A percentile compares a stretch with the other conserved stretches of the same genome.
Evolutionary conservation across 345 rosid species (phyloP).

Genomic region (Pistacia atlantica): DNA sequence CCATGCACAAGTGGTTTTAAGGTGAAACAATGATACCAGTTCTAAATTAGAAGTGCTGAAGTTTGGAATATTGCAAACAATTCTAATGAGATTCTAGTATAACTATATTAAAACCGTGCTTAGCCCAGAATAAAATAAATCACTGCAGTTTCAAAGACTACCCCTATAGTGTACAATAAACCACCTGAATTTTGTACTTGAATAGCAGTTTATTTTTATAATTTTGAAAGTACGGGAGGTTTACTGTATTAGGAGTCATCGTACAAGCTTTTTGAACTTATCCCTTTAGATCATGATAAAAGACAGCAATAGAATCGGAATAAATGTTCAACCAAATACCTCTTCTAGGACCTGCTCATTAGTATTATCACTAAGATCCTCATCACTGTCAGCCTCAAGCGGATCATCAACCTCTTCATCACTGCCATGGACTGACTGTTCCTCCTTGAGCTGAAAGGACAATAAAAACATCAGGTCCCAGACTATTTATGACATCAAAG

Average conservation of each 20-base stretch:
- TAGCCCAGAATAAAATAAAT: too few relatives aligned
- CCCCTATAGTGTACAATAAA: too few relatives aligned
- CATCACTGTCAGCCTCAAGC: slow-evolving; percentile 82
- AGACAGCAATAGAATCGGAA: background rate
- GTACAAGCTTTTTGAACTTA: too few relatives aligned
- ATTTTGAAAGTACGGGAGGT: too few relatives aligned
- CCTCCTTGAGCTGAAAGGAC: slow-evolving; percentile 74
- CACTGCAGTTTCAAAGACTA: too few relatives aligned
- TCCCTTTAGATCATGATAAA: background rate
- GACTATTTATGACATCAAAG: background rate
- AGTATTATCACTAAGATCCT: slow-evolving; percentile 71
- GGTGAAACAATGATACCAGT: background rate
- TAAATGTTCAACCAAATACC: slow-evolving; percentile 34
- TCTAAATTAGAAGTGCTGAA: background rate
- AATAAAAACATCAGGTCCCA: slow-evolving; percentile 5
- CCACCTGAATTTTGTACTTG: too few relatives aligned
- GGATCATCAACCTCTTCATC: slow-evolving; percentile 96
- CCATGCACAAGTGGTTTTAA: background rate
- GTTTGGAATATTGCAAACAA: background rate
- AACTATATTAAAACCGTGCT: too few relatives aligned
- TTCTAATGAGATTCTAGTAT: background rate
- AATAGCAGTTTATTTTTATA: too few relatives aligned
- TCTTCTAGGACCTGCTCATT: slow-evolving; percentile 66
- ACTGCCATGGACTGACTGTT: slow-evolving; percentile 87
- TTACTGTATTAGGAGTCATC: too few relatives aligned